These are phyloP conservation scores for Elsinoe batatas DNA, from an alignment of 2,329 filamentous ascomycete species.

Conservation along the genomic window DNA sequence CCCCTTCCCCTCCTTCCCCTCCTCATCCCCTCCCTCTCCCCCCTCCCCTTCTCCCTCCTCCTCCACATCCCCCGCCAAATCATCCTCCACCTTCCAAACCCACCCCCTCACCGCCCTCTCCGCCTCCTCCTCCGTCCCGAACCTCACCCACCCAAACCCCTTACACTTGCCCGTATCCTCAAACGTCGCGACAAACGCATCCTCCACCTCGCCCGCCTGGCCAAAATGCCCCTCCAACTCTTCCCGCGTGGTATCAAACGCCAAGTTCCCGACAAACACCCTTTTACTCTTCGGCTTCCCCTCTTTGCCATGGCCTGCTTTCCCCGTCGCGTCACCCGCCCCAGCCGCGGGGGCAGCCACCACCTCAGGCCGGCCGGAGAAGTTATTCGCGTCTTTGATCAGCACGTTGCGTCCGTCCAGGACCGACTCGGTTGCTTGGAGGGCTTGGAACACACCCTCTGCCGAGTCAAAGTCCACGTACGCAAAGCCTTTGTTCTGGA, in stretches of 20 bases:
- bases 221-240: constrained; percentile 70
- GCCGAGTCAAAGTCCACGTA: constrained; percentile 79
- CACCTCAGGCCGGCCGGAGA: constrained; percentile 72
- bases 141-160: constrained; percentile 91
- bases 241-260: constrained; percentile 55
- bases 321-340: constrained; percentile 27
- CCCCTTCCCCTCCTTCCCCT: constrained; percentile 23
- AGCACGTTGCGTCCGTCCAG: constrained; percentile 68
- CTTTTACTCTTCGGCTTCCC: constrained; percentile 58
- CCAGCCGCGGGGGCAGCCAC: constrained; percentile 22
- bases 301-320: constrained; percentile 30
- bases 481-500: constrained; percentile 82
- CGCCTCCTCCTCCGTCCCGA: constrained; percentile 67
- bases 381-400: constrained; percentile 87
- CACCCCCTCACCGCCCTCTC: constrained; percentile 73
- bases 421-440: constrained; percentile 77
- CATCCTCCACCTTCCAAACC: constrained; percentile 53
- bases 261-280: constrained; percentile 64
- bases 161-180: constrained; percentile 97
- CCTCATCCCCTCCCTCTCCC: constrained; percentile 28
- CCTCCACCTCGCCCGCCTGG: constrained; percentile 72
- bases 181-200: constrained; percentile 85
- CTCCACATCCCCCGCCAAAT: constrained; percentile 35
- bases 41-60: constrained; percentile 29
- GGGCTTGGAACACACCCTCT: constrained; percentile 62